These are phyloP conservation scores for Ramularia collo-cygni DNA, from an alignment of 2,329 filamentous ascomycete genomes.

Conservation along the genomic window DNA sequence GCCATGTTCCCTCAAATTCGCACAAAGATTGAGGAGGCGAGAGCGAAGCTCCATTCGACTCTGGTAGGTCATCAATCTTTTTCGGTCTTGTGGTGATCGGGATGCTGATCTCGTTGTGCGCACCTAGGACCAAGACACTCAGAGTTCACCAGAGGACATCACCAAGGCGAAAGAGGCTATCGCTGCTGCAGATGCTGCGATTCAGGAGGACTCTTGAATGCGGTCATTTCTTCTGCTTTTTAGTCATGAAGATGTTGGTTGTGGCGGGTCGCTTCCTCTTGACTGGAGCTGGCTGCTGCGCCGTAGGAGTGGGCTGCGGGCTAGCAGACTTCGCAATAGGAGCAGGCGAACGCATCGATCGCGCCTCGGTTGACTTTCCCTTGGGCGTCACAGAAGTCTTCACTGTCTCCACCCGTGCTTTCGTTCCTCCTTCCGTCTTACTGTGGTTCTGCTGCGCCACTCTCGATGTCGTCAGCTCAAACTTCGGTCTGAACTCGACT, in stretches of 20 bases:
- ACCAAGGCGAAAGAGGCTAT: slow-evolving; percentile 40
- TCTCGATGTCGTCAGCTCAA: too few relatives aligned
- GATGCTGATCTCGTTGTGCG: slow-evolving; percentile 6
- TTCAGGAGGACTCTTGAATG: slow-evolving; percentile 31
- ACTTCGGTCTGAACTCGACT: too few relatives aligned
- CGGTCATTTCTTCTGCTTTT: slow-evolving; percentile 10
- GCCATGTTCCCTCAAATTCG: slow-evolving; percentile 69
- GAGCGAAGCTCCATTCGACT: slow-evolving; percentile 67
- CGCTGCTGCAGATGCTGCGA: slow-evolving; percentile 34
- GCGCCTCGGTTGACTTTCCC: too few relatives aligned
- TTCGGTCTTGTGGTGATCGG: slow-evolving; percentile 3
- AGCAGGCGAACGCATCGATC: neutral
- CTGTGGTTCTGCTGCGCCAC: too few relatives aligned
- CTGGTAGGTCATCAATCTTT: slow-evolving; percentile 53
- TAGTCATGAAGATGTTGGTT: slow-evolving; percentile 6
- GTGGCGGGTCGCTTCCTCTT: slow-evolving; percentile 19
- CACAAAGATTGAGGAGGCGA: slow-evolving; percentile 62
- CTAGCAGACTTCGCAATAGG: neutral
- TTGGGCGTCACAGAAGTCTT: too few relatives aligned
- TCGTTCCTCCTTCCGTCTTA: too few relatives aligned
- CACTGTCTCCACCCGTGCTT: too few relatives aligned
- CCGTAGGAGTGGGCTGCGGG: too few relatives aligned
- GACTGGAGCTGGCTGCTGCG: slow-evolving; percentile 1
- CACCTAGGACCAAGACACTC: slow-evolving; percentile 35
- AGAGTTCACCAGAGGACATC: slow-evolving; percentile 37